A percentile compares a stretch with the other conserved stretches of the same genome.
Evolutionary conservation across 1,284 basidiomycete species (phyloP).

Genomic region (Vanrija sp.): DNA sequence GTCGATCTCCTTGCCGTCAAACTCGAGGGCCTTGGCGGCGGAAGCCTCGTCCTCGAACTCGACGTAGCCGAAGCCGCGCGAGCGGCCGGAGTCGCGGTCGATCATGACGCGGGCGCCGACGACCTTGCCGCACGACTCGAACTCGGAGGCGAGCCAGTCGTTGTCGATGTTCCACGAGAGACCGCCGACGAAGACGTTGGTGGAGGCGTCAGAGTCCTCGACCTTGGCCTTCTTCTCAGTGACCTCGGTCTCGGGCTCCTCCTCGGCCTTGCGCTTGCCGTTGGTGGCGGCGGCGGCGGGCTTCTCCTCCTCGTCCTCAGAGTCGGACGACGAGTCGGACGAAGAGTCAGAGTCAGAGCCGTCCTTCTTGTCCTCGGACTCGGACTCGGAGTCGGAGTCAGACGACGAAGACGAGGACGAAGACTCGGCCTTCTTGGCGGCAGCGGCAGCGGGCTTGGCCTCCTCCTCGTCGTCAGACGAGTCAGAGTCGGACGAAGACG

Average conservation of each 20-base stretch:
- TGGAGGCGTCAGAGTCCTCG: slow-evolving; percentile 57
- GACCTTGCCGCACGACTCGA: slow-evolving; percentile 83
- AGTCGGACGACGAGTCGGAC: slow-evolving; percentile 17
- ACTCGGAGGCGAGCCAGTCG: slow-evolving; percentile 90
- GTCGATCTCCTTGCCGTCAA: slow-evolving; percentile 81
- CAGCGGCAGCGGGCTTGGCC: slow-evolving; percentile 11
- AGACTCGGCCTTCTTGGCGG: slow-evolving; percentile 27
- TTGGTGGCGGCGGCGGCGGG: slow-evolving; percentile 40
- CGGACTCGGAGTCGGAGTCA: slow-evolving; percentile 19
- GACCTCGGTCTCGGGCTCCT: slow-evolving; percentile 54
- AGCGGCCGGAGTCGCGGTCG: slow-evolving; percentile 82
- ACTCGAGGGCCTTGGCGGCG: slow-evolving; percentile 69
- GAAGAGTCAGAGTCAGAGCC: slow-evolving; percentile 7
- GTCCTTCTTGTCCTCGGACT: slow-evolving; percentile 14
- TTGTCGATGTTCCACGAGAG: slow-evolving; percentile 98
- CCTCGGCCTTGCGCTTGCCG: slow-evolving; percentile 51
- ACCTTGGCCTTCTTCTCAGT: slow-evolving; percentile 76
- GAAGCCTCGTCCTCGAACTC: slow-evolving; percentile 68
- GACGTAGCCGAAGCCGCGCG: slow-evolving; percentile 92
- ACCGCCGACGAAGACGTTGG: slow-evolving; percentile 85
- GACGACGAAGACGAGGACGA: slow-evolving; percentile 11
- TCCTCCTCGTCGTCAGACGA: slow-evolving; percentile 23
- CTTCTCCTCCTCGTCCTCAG: slow-evolving; percentile 39
- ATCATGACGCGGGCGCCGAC: slow-evolving; percentile 82
- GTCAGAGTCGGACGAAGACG: slow-evolving; percentile 1